Base-by-base conservation (phyloP, 2,329 filamentous ascomycete genomes). In the Ambrosiella cleistominuta region DNA sequence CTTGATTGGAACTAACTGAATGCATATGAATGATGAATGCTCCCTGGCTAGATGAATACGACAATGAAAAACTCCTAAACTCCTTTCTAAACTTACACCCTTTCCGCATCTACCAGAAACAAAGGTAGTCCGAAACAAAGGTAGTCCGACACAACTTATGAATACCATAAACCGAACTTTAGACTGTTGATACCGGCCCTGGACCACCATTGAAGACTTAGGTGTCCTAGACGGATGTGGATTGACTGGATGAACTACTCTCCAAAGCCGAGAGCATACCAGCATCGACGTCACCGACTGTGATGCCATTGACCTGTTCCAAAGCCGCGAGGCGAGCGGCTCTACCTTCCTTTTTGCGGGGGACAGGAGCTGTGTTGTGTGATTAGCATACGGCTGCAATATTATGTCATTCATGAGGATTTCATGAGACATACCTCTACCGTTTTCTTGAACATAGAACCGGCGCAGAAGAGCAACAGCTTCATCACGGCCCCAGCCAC, bases 361-460 rank as follows among this genome's bases (percentile, higher is more conserved):
- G 61, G 17, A 62, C 53, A n/a, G 61, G 61, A 39, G 61, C 61
- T 62, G 57, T 36, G 40, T n/a, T 36, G 27, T 13, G 27, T 39
- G 19, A 13, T 27, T 27, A 27, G 27, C 27, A 27, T 27, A 27
- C 27, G 27, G 4, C 27, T 27, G 27, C 27, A 27, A 27, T 27
- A 27, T 27, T 27, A 27, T 27, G 27, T 27, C 27, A 27, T 27
- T 27, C 27, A 27, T 27, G 27, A 3, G 27, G 4, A 3, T 27
- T 42, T 54, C 42, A 19, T 36, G 11, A 40, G 9, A 58, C 74
- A 65, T 72, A 87, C 86, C 88, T 75, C 93, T 86, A 63, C 87
- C 88, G 70, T 98, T 98, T 70, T 98, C 90, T 70, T 98, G 93
- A 38, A 98, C 87, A 69, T 98, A 98, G 70, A 98, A 98, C 60